Conservation (phyloP, 169 alveolate genomes). For the Plasmodium blacklocki region DNA sequence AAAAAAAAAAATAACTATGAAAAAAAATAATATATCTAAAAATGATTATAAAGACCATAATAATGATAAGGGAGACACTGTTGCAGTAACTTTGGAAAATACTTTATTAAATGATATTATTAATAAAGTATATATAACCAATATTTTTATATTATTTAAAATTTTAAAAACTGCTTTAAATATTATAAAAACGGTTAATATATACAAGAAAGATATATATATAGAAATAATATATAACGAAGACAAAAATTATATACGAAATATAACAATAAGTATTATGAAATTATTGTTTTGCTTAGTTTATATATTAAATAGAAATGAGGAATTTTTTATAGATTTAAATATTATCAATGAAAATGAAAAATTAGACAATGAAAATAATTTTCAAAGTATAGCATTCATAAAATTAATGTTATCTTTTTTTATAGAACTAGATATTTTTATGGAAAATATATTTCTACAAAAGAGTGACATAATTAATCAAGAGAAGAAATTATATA, state of each 20-base stretch:
- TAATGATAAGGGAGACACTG: neutral
- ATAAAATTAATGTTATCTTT: conserved; percentile 48
- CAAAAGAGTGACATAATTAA: conserved; percentile 13
- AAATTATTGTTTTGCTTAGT: conserved; percentile 42
- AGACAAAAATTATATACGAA: conserved; percentile 15
- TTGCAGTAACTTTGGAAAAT: neutral
- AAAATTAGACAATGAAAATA: conserved; percentile 32
- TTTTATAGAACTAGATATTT: conserved; percentile 41
- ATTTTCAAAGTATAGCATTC: conserved; percentile 34
- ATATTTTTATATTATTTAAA: conserved; percentile 50
- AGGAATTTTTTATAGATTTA: conserved; percentile 20
- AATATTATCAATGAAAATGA: conserved; percentile 32
- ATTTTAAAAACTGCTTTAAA: conserved; percentile 58
- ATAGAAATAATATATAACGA: conserved; percentile 39
- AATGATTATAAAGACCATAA: neutral
- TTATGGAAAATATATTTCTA: conserved; percentile 25
- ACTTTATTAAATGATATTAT: conserved; percentile 15
- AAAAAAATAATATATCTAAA: neutral
- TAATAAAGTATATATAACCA: conserved; percentile 37
- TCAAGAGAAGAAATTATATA: conserved; percentile 19
- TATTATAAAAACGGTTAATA: conserved; percentile 48
- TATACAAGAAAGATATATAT: conserved; percentile 39
- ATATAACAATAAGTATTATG: conserved; percentile 22
- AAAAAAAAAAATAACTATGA: neutral
- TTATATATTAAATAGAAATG: conserved; percentile 57